Base-by-base conservation (phyloP, 129 eudicot species). In the Saposhnikovia divaricata region DNA sequence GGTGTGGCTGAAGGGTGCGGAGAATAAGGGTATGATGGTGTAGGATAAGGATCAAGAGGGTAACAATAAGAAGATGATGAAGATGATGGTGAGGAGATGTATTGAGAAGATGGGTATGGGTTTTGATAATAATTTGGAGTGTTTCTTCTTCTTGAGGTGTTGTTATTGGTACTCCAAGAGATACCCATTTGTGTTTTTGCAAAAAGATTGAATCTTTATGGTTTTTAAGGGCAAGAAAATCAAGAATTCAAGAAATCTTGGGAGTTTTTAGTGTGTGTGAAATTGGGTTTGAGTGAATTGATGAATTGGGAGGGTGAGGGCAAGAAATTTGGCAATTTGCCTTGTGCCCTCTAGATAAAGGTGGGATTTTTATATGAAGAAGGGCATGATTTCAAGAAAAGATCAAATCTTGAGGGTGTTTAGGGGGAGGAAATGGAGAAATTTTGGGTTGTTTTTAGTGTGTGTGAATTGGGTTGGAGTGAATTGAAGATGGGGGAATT, bases 61-160 rank as follows among this genome's bases (percentile, higher is more conserved):
- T 81, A 82, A 31, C 80, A 77, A 48, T 59, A 73, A 23, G 77
- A 43, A 73, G 85, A 50, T 44, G 85, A 61, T 59, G 68, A 42
- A 14, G 86, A 83, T 53, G 86, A 81, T 63, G 80, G 46, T 15
- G 73, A 68, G 42, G 73, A 68, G 73, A 68, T 68, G 65, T 76
- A 83, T 31, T 84, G 92, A 19, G 81, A 82, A 51, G 88, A 89
- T 19, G 82, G 84, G 63, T 84, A 75, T 6, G 82, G 83, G 71
- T 79, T 83, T 83, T 85, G 93, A 69, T 82, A 81, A 53, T 86
- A 44, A 77, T 77, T 78, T 74, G 76, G 78, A 74, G 71, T 75
- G 75, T 78, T 80, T 82, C 89, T 85, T 85, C 91, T 85, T 61
- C 87, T 81, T 57, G 73, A 79, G 81, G 48, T 80, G 87, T 86